Evolutionary conservation across 2,329 filamentous ascomycete species (phyloP).

Genomic region (Mycocentrospora acerina): DNA sequence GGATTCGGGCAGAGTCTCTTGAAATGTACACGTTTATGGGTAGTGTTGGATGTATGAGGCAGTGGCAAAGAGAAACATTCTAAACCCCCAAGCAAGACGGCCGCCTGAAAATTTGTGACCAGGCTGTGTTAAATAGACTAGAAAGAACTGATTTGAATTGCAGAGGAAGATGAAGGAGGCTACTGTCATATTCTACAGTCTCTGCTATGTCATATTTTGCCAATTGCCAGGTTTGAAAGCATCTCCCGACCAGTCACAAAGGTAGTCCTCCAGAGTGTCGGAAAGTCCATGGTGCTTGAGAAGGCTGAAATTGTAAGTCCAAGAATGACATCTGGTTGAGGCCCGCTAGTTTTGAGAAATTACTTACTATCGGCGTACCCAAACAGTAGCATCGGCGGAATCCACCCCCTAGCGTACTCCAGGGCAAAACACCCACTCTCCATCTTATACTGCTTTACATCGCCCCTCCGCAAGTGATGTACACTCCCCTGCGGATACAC

Average conservation of each 20-base stretch:
- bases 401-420: slow-evolving; percentile 85
- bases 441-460: slow-evolving; percentile 83
- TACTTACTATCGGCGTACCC: slow-evolving; percentile 73
- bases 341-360: no score
- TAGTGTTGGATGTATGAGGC: no score
- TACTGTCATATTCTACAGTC: no score
- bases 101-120: no score
- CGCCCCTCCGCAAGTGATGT: slow-evolving; percentile 71
- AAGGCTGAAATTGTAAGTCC: slow-evolving; percentile 46
- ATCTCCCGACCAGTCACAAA: slow-evolving; percentile 75
- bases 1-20: no score
- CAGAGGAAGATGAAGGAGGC: no score
- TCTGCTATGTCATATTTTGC: slow-evolving; percentile 25
- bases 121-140: no score
- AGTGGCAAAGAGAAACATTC: no score
- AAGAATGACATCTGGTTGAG: no score
- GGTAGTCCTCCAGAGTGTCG: slow-evolving; percentile 80
- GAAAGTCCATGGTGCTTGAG: slow-evolving; percentile 78
- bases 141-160: no score
- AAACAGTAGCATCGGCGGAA: slow-evolving; percentile 89
- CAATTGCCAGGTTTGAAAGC: slow-evolving; percentile 62
- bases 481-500: slow-evolving; percentile 69
- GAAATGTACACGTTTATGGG: no score
- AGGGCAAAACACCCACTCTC: slow-evolving; percentile 74
- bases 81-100: no score